These are phyloP conservation scores for Tubosaeta sp. DNA, from an alignment of 768 basidiomycete genomes.

Conservation along the genomic window DNA sequence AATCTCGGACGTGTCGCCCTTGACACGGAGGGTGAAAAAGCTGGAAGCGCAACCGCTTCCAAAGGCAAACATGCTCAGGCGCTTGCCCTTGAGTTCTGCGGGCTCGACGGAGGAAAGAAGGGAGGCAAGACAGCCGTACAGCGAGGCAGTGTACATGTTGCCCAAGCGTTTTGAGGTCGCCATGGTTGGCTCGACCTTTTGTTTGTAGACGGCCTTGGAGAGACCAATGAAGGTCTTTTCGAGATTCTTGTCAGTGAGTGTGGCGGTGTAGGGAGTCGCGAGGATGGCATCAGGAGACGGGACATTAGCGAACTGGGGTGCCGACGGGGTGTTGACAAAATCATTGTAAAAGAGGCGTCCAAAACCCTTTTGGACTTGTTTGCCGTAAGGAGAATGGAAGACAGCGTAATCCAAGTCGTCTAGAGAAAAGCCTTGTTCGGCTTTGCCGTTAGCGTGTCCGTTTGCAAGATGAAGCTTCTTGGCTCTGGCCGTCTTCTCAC, in stretches of 20 bases:
- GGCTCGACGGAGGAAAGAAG: conserved; percentile 73
- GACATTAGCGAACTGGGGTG: conserved; percentile 64
- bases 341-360: conserved; percentile 91
- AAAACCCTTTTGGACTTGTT: conserved; percentile 96
- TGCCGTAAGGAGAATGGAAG: conserved; percentile 98
- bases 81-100: conserved; percentile 69
- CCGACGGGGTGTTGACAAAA: conserved; percentile 74
- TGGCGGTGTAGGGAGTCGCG: conserved; percentile 59
- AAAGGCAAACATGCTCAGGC: conserved; percentile 93
- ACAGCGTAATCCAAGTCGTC: conserved; percentile 87
- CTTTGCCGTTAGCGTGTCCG: conserved; percentile 32
- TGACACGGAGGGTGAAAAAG: conserved; percentile 85
- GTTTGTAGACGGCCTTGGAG: conserved; percentile 69
- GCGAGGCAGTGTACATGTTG: conserved; percentile 97
- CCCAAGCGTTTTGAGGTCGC: conserved; percentile 87
- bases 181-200: conserved; percentile 78
- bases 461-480: conserved; percentile 43
- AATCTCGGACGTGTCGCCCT: conserved; percentile 84
- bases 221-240: conserved; percentile 91
- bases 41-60: conserved; percentile 93
- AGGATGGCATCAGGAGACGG: conserved; percentile 70
- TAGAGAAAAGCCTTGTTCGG: conserved; percentile 55
- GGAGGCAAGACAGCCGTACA: conserved; percentile 92
- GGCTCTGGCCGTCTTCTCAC: conserved; percentile 70
- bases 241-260: conserved; percentile 89